Percentiles rank a stretch among this genome's conserved stretches.
These are phyloP conservation scores for Solanum sejunctum DNA, from an alignment of 257 asterid genomes.

Conservation along the genomic window DNA sequence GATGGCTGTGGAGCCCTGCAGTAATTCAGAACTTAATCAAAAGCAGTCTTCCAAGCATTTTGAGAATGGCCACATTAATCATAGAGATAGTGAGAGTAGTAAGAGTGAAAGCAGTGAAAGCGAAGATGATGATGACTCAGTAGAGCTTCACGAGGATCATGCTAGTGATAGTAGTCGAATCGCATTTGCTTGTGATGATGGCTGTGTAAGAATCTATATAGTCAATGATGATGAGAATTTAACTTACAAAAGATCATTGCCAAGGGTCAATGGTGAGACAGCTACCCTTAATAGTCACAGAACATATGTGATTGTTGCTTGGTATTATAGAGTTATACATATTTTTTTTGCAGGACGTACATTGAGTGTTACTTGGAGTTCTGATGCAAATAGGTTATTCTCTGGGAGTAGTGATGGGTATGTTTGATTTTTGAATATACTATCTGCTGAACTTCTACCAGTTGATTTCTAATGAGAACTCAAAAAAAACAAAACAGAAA, in stretches of 20 bases:
- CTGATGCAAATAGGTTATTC: slow-evolving; percentile 59
- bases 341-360: slow-evolving; percentile 41
- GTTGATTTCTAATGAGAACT: not conserved
- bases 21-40: slow-evolving; percentile 1
- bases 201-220: slow-evolving; percentile 66
- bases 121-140: slow-evolving; percentile 36
- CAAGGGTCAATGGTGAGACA: slow-evolving; percentile 92
- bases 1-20: slow-evolving; percentile 66
- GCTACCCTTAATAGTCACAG: slow-evolving; percentile 6
- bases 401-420: slow-evolving; percentile 97
- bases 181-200: slow-evolving; percentile 90
- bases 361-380: slow-evolving; percentile 82
- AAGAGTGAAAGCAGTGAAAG: slow-evolving; percentile 41
- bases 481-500: not conserved
- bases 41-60: slow-evolving; percentile 11
- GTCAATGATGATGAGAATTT: slow-evolving; percentile 33
- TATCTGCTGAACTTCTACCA: not conserved
- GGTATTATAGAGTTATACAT: not conserved
- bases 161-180: slow-evolving; percentile 23
- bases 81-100: slow-evolving; percentile 17
- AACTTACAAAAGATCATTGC: slow-evolving; percentile 39
- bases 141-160: slow-evolving; percentile 27
- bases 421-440: slow-evolving; percentile 5
- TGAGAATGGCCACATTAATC: slow-evolving; percentile 44
- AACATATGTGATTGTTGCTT: not conserved